These are phyloP conservation scores for Nigrograna mackinnonii DNA, from an alignment of 2,329 filamentous ascomycete species.

Conservation along the genomic window DNA sequence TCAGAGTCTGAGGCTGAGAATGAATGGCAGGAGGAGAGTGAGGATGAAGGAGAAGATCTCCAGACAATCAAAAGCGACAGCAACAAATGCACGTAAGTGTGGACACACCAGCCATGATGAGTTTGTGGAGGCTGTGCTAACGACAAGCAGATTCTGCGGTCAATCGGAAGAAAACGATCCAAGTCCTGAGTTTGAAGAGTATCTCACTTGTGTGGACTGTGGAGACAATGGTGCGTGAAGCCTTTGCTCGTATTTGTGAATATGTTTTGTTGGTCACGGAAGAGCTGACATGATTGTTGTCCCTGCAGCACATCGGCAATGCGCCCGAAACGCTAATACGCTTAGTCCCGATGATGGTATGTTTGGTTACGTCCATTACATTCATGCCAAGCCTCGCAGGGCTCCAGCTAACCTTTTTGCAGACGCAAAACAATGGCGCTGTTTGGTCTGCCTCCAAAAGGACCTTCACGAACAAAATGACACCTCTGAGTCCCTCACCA, in stretches of 20 bases:
- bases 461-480: slow-evolving; percentile 46
- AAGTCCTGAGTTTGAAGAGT: slow-evolving; percentile 78
- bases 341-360: slow-evolving; percentile 67
- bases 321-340: slow-evolving; percentile 73
- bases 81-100: slow-evolving; percentile 68
- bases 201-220: slow-evolving; percentile 76
- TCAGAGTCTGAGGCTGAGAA: slow-evolving; percentile 60
- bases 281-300: slow-evolving; percentile 50
- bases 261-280: slow-evolving; percentile 38
- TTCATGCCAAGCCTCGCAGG: slow-evolving; percentile 7
- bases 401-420: slow-evolving; percentile 13
- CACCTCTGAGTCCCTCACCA: slow-evolving; percentile 45
- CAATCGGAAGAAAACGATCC: slow-evolving; percentile 83
- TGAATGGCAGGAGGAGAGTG: slow-evolving; percentile 57
- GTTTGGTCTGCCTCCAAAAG: slow-evolving; percentile 60
- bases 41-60: slow-evolving; percentile 58
- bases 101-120: too few species aligned
- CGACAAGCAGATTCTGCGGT: slow-evolving; percentile 78
- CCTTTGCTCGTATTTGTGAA: not conserved
- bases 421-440: slow-evolving; percentile 66
- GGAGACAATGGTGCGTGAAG: slow-evolving; percentile 75
- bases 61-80: too few species aligned
- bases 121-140: too few species aligned
- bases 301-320: slow-evolving; percentile 83
- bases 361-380: slow-evolving; percentile 25